phyloP scores from a whole-genome alignment of 1,139 yeast species.

The Pichia sp. region DNA sequence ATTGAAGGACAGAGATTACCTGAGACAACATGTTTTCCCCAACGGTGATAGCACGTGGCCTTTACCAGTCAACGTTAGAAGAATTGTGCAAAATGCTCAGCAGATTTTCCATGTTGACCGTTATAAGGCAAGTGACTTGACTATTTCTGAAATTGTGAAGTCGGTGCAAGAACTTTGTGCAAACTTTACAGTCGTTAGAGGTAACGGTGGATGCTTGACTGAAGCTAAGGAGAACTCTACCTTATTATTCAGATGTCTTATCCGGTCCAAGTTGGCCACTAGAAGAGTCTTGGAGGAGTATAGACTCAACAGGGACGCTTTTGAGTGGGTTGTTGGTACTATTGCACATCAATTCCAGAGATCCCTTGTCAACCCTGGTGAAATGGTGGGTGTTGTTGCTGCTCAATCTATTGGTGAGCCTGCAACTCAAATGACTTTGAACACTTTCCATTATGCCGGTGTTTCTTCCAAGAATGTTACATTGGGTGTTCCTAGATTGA shows the following conservation, averaged over 20 bases:
- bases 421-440: slow-evolving; percentile 98
- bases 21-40: slow-evolving; percentile 75
- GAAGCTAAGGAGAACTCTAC: slow-evolving; percentile 96
- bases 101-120: slow-evolving; percentile 94
- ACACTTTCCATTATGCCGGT: slow-evolving; percentile 99
- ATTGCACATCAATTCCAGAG: slow-evolving; percentile 89
- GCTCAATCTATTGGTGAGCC: slow-evolving; percentile 99
- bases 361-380: slow-evolving; percentile 96
- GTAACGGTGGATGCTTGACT: slow-evolving; percentile 59
- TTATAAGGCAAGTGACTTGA: slow-evolving; percentile 83
- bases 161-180: slow-evolving; percentile 68
- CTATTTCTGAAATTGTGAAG: slow-evolving; percentile 68
- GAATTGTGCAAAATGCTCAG: slow-evolving; percentile 95
- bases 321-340: slow-evolving; percentile 95
- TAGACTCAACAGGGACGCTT: slow-evolving; percentile 75
- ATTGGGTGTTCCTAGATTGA: slow-evolving; percentile 98
- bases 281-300: slow-evolving; percentile 91
- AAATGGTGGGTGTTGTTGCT: slow-evolving; percentile 99
- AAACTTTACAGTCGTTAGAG: slow-evolving; percentile 72
- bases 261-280: slow-evolving; percentile 86
- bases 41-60: slow-evolving; percentile 98
- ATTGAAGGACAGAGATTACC: slow-evolving; percentile 63
- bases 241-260: slow-evolving; percentile 78
- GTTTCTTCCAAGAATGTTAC: slow-evolving; percentile 99
- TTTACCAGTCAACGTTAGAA: slow-evolving; percentile 92